Evolutionary conservation across 179 eudicot species (phyloP).

Genomic region (Pouteria campechiana): DNA sequence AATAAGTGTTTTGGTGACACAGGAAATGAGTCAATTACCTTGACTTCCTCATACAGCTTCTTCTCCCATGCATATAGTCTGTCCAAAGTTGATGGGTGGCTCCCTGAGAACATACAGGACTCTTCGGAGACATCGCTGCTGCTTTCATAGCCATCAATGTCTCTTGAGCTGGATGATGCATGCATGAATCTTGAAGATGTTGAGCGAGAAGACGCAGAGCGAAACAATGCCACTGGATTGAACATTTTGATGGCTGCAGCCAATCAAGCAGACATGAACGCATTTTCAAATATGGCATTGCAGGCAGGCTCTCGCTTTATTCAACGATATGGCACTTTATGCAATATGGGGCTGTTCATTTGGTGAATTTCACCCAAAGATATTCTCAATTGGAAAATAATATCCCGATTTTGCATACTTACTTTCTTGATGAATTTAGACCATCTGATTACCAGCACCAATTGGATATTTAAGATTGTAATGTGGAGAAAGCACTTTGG

Average conservation of each 20-base stretch:
- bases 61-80: slow-evolving; percentile 92
- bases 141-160: slow-evolving; percentile 56
- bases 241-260: slow-evolving; percentile 75
- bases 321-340: too few relatives aligned
- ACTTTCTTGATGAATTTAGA: too few relatives aligned
- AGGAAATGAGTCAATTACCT: slow-evolving; percentile 80
- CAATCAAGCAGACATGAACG: too few relatives aligned
- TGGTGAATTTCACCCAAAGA: too few relatives aligned
- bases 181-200: slow-evolving; percentile 67
- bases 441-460: too few relatives aligned
- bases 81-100: slow-evolving; percentile 86
- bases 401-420: too few relatives aligned
- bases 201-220: slow-evolving; percentile 78
- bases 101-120: slow-evolving; percentile 49
- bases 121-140: slow-evolving; percentile 68
- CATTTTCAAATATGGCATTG: too few relatives aligned
- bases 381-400: too few relatives aligned
- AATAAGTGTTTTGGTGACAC: neutral
- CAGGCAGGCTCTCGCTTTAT: too few relatives aligned
- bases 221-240: slow-evolving; percentile 85
- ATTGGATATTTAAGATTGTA: too few relatives aligned
- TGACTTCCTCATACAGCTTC: slow-evolving; percentile 90
- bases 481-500: too few relatives aligned
- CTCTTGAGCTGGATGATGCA: slow-evolving; percentile 49
- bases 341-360: too few relatives aligned